These are phyloP conservation scores for Blastocrithidia nonstop DNA, from an alignment of 208 protist species.

Conservation along the genomic window DNA sequence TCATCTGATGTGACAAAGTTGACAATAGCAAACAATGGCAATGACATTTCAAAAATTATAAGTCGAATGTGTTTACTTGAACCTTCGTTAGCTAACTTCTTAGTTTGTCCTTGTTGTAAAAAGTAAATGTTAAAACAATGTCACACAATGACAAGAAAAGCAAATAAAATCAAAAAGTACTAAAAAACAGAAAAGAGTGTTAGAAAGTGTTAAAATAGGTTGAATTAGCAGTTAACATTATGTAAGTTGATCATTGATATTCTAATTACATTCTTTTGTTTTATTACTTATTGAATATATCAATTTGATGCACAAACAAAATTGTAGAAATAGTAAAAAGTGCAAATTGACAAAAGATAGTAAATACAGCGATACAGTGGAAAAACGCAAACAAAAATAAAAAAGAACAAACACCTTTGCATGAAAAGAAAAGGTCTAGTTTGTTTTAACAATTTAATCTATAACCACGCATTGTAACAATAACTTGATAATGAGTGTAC, in stretches of 20 bases:
- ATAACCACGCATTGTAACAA: no score
- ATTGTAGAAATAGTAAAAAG: slow-evolving; percentile 1
- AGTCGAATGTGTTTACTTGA: not conserved
- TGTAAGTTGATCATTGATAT: no score
- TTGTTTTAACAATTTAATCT: no score
- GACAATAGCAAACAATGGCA: slow-evolving; percentile 68
- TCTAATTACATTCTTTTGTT: no score
- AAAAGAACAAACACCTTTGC: not conserved
- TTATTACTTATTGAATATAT: not conserved
- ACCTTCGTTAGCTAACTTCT: not conserved
- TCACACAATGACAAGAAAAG: slow-evolving; percentile 2
- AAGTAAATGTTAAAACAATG: not conserved
- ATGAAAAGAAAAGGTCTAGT: no score
- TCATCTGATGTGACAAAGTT: slow-evolving; percentile 27
- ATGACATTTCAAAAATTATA: slow-evolving; percentile 2
- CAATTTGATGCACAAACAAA: slow-evolving; percentile 4
- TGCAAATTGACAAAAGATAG: slow-evolving; percentile 1
- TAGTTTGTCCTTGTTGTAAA: not conserved
- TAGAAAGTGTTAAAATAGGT: no score
- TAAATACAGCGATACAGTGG: slow-evolving; percentile 1
- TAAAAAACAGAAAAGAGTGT: not conserved
- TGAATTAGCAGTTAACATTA: no score
- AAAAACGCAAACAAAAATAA: slow-evolving; percentile 2
- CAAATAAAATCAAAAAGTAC: not conserved
- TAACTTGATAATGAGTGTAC: no score